Evolutionary conservation across 192 early-diverging fungal species (phyloP), one percentile per base, ranked within the genome.

Genomic region (Martensiomyces pterosporus): DNA sequence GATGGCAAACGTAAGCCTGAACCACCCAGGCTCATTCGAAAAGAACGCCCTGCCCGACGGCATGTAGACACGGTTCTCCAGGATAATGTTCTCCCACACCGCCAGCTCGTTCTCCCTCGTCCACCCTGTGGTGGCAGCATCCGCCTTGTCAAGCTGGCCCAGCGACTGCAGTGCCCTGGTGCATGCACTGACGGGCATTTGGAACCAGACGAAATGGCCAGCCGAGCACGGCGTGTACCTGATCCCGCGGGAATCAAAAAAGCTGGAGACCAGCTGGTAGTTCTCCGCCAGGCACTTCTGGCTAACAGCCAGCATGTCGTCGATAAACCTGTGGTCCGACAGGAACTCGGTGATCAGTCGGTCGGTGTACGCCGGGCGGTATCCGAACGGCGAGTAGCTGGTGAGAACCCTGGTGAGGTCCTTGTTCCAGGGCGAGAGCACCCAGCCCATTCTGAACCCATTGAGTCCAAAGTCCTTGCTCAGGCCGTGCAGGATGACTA

Each of bases 401-500:
- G 27, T 32, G 6, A 75, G 22, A 2, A 39, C 49, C 3, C n/a
- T 25, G 15, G 59, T n/a, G n/a, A 75, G 25, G 6, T 71, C 52
- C 27, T 58, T 52, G 63, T 87, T 84, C 72, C 74, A 82, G 1
- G 82, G 84, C 16, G 75, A 83, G 13, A 88, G 49, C 14, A 80
- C 36, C 41, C 77, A 80, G 17, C 81, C 88, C 39, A 82, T 64
- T 32, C 89, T 82, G 52, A 85, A 71, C 4, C 89, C 89, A 54
- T 85, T 87, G 25, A 87, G 59, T 15, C 80, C 74, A 77, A 94
- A 92, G 63, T 89, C 91, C 66, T 94, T 94, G 52, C 84, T 87
- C 47, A 94, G 57, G 15, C 85, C 81, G 63, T 89, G 91, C 21
- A 91, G 49, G 19, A 91, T 76, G 42, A 90, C 81, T 12, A 86